phyloP scores from a whole-genome alignment of 106 monocot genomes.

The Cymbidium sinense region DNA sequence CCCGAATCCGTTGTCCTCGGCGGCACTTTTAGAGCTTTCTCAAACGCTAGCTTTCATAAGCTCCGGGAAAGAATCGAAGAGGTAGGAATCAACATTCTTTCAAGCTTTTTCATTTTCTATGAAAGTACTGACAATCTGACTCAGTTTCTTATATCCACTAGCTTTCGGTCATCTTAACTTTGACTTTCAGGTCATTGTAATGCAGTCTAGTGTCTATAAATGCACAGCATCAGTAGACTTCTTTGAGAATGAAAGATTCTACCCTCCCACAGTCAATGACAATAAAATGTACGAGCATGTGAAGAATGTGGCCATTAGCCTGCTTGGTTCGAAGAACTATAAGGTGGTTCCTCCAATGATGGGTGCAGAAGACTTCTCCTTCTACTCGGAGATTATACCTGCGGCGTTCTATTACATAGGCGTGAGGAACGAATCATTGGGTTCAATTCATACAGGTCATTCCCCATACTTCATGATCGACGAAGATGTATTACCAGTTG shows the following conservation, averaged over 20 bases:
- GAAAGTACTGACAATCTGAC: neutral
- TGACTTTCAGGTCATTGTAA: conserved; percentile 45
- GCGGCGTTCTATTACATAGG: conserved; percentile 77
- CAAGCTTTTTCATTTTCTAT: neutral
- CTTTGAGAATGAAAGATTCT: conserved; percentile 65
- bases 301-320: conserved; percentile 33
- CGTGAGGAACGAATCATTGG: conserved; percentile 52
- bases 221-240: conserved; percentile 67
- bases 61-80: conserved; percentile 69
- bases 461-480: conserved; percentile 81
- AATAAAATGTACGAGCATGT: conserved; percentile 50
- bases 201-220: conserved; percentile 59
- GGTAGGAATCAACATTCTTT: conserved; percentile 15
- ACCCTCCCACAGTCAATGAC: conserved; percentile 64
- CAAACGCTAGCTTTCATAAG: conserved; percentile 51
- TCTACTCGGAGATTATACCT: conserved; percentile 66
- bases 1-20: conserved; percentile 43
- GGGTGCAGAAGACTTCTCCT: conserved; percentile 90
- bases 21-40: conserved; percentile 82
- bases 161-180: neutral
- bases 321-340: conserved; percentile 51
- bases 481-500: conserved; percentile 56
- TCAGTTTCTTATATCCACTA: neutral
- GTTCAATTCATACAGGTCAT: conserved; percentile 45
- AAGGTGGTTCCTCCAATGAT: conserved; percentile 45